Evolutionary conservation across 768 basidiomycete genomes (phyloP).

Genomic region (Tylopilus rubrobrunneus): DNA sequence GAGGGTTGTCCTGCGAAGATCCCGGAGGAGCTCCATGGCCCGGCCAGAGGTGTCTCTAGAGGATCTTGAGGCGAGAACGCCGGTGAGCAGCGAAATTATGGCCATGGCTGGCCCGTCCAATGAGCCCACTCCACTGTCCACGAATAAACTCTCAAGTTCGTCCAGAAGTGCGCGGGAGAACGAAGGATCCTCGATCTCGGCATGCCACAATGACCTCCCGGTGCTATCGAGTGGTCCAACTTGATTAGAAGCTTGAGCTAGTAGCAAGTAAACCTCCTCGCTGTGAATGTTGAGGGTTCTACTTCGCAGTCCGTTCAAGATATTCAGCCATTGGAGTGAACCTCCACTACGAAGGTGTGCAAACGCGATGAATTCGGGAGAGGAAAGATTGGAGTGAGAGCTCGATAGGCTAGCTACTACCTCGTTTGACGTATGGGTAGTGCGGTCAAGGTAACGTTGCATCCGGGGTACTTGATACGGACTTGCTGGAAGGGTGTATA

Average conservation of each 20-base stretch:
- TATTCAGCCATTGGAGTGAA: too few relatives aligned
- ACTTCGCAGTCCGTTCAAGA: too few relatives aligned
- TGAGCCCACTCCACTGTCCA: conserved; percentile 41
- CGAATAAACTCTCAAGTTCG: conserved; percentile 35
- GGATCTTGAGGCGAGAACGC: conserved; percentile 12
- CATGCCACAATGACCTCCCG: conserved; percentile 45
- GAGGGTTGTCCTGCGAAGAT: conserved; percentile 29
- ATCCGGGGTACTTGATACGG: conserved; percentile 29
- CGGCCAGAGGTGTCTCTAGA: not conserved
- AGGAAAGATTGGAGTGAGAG: conserved; percentile 30
- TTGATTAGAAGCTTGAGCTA: too few relatives aligned
- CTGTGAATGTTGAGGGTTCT: too few relatives aligned
- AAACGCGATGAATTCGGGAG: too few relatives aligned
- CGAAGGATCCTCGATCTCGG: conserved; percentile 24
- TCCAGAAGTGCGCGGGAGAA: conserved; percentile 31
- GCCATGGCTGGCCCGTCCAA: too few relatives aligned
- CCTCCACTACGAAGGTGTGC: too few relatives aligned
- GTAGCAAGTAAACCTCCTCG: too few relatives aligned
- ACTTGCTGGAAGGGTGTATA: conserved; percentile 27
- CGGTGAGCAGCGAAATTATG: too few relatives aligned
- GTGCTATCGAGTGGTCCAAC: too few relatives aligned
- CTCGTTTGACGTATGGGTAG: conserved; percentile 41
- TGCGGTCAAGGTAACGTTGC: conserved; percentile 34
- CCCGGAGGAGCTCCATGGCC: conserved; percentile 25
- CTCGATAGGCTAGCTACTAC: conserved; percentile 40